phyloP scores from a whole-genome alignment of 352 stramenopile genomes.

The Aphanomyces euteiches region DNA sequence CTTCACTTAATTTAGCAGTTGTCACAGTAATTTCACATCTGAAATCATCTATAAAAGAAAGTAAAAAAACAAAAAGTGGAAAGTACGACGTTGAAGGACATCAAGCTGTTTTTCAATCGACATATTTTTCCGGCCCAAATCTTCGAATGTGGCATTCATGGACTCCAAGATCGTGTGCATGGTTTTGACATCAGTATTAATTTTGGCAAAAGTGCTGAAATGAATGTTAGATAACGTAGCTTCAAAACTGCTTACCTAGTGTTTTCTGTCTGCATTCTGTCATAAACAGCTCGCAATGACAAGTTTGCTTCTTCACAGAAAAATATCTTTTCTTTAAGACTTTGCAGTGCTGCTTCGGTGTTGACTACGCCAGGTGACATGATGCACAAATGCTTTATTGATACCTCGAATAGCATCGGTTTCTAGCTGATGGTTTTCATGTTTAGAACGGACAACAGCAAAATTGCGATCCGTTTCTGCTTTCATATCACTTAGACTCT shows the following conservation, averaged over 20 bases:
- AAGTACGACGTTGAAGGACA: conserved; percentile 36
- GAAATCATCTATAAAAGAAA: conserved; percentile 39
- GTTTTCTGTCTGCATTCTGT: conserved; percentile 12
- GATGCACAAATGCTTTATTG: background rate
- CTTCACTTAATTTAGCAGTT: conserved; percentile 54
- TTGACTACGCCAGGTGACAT: conserved; percentile 1
- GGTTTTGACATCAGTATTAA: conserved; percentile 15
- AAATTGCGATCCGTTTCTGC: conserved; percentile 26
- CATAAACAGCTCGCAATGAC: conserved; percentile 1
- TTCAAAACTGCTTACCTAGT: background rate
- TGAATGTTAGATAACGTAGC: no score
- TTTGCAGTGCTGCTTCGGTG: conserved; percentile 18
- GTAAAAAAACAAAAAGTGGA: background rate
- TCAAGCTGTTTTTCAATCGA: conserved; percentile 41
- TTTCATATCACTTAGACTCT: conserved; percentile 40
- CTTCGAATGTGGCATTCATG: conserved; percentile 46
- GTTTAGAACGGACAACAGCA: conserved; percentile 17
- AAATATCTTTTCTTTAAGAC: conserved; percentile 29
- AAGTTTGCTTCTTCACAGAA: conserved; percentile 28
- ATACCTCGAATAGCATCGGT: conserved; percentile 25
- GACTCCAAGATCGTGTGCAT: conserved; percentile 34
- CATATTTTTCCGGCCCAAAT: conserved; percentile 58
- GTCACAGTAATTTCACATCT: conserved; percentile 66
- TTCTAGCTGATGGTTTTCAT: conserved; percentile 28
- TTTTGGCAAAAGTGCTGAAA: conserved; percentile 13